phyloP scores from a whole-genome alignment of 371 early-diverging fungal species.

The Chytridiales sp. region DNA sequence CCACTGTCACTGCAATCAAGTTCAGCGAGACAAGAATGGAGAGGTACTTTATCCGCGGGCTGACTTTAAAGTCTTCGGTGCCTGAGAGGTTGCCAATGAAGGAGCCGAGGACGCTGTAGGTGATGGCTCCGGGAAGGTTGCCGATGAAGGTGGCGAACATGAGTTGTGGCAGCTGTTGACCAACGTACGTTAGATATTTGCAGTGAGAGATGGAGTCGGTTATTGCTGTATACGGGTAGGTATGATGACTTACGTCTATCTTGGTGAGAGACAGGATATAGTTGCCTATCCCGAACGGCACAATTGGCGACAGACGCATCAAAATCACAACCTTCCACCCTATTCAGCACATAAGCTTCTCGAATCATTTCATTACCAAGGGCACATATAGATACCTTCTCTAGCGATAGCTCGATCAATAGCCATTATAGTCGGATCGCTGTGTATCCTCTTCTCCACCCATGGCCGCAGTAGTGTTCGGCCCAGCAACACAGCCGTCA shows the following conservation, averaged over 20 bases:
- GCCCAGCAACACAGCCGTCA: conserved; percentile 21
- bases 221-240: background rate
- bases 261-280: conserved; percentile 35
- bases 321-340: conserved; percentile 32
- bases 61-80: conserved; percentile 13
- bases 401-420: conserved; percentile 32
- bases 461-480: conserved; percentile 35
- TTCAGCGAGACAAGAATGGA: conserved; percentile 19
- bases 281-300: conserved; percentile 40
- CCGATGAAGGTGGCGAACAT: conserved; percentile 22
- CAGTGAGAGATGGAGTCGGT: background rate
- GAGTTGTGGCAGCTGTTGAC: conserved; percentile 13
- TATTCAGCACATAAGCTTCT: conserved; percentile 1
- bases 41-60: conserved; percentile 24
- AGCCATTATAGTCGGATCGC: conserved; percentile 22
- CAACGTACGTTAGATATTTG: background rate
- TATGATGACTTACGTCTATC: conserved; percentile 15
- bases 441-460: conserved; percentile 27
- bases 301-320: conserved; percentile 34
- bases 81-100: conserved; percentile 28
- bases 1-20: conserved; percentile 25
- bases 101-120: conserved; percentile 32
- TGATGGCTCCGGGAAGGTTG: conserved; percentile 21
- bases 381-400: conserved; percentile 31
- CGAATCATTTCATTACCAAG: background rate